Percentiles rank a stretch among this genome's conserved stretches.
These are phyloP conservation scores for Theobroma cacao DNA, from an alignment of 345 rosid species.

Conservation along the genomic window DNA sequence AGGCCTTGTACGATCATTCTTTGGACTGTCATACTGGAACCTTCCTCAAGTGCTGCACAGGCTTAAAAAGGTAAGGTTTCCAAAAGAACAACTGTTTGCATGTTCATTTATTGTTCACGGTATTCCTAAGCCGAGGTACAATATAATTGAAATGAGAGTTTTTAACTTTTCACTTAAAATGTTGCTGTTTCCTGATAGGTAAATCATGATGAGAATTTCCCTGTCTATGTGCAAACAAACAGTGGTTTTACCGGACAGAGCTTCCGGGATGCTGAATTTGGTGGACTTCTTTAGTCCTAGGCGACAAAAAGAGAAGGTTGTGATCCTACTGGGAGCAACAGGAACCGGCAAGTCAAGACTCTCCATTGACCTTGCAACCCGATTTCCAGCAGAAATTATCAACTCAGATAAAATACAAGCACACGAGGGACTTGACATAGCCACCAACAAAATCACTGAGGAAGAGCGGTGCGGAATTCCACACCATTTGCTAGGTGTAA, in stretches of 20 bases:
- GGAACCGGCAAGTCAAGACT: slow-evolving; percentile 85
- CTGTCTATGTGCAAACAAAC: slow-evolving; percentile 23
- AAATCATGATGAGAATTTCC: slow-evolving; percentile 20
- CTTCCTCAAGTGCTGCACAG: neutral
- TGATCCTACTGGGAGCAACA: slow-evolving; percentile 73
- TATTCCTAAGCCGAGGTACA: neutral
- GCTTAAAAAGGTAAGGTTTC: neutral
- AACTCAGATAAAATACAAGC: slow-evolving; percentile 82
- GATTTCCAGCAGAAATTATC: slow-evolving; percentile 60
- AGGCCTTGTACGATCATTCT: neutral
- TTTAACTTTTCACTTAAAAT: neutral
- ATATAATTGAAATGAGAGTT: neutral
- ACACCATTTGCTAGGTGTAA: slow-evolving; percentile 70
- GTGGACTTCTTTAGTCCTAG: slow-evolving; percentile 24
- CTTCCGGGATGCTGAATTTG: slow-evolving; percentile 19
- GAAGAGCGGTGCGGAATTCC: slow-evolving; percentile 60
- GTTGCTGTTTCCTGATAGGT: neutral
- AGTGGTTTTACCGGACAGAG: slow-evolving; percentile 16
- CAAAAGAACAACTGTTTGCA: neutral
- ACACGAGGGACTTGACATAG: slow-evolving; percentile 49
- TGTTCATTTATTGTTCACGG: neutral
- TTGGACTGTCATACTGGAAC: neutral
- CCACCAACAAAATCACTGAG: slow-evolving; percentile 55
- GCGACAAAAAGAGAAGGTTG: slow-evolving; percentile 53
- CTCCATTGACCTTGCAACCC: slow-evolving; percentile 69